phyloP scores from a whole-genome alignment of 768 basidiomycete species.

The Rhodotorula diobovata region DNA sequence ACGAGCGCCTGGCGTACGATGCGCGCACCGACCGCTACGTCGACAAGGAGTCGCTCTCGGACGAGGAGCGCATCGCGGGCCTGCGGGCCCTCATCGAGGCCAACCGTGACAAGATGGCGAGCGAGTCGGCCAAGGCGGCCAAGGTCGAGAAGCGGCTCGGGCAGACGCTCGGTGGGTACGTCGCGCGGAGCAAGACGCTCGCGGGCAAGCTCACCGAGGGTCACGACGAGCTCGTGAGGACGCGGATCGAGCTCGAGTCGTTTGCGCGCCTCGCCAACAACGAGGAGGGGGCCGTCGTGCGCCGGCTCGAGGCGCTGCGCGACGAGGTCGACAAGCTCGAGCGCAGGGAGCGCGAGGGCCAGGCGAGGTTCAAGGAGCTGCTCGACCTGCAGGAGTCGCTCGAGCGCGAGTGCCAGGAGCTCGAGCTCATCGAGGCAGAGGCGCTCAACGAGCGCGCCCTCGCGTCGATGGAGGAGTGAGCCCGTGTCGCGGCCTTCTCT shows the following conservation, averaged over 20 bases:
- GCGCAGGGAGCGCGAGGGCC: slow-evolving; percentile 68
- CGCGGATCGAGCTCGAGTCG: slow-evolving; percentile 68
- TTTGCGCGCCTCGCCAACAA: slow-evolving; percentile 67
- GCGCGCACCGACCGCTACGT: slow-evolving; percentile 61
- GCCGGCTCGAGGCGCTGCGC: slow-evolving; percentile 68
- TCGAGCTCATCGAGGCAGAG: slow-evolving; percentile 38
- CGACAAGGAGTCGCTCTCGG: slow-evolving; percentile 58
- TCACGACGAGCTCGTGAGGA: slow-evolving; percentile 66
- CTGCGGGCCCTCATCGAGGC: slow-evolving; percentile 61
- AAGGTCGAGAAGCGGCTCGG: slow-evolving; percentile 88
- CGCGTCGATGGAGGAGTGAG: slow-evolving; percentile 68
- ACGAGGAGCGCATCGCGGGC: slow-evolving; percentile 61
- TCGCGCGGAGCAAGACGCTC: slow-evolving; percentile 65
- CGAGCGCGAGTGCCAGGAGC: slow-evolving; percentile 44
- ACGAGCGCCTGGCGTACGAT: slow-evolving; percentile 59
- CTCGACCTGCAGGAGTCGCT: slow-evolving; percentile 52
- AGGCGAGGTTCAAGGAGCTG: slow-evolving; percentile 78
- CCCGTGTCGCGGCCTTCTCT: too few species aligned
- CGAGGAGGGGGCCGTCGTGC: slow-evolving; percentile 59
- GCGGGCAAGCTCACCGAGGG: slow-evolving; percentile 51
- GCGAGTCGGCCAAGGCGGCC: slow-evolving; percentile 70
- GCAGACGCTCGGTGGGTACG: slow-evolving; percentile 85
- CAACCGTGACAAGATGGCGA: slow-evolving; percentile 66
- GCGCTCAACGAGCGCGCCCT: slow-evolving; percentile 54
- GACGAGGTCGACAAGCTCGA: slow-evolving; percentile 83